Base-by-base conservation (phyloP, 2,329 filamentous ascomycete genomes). In the Fusarium praegraminearum region DNA sequence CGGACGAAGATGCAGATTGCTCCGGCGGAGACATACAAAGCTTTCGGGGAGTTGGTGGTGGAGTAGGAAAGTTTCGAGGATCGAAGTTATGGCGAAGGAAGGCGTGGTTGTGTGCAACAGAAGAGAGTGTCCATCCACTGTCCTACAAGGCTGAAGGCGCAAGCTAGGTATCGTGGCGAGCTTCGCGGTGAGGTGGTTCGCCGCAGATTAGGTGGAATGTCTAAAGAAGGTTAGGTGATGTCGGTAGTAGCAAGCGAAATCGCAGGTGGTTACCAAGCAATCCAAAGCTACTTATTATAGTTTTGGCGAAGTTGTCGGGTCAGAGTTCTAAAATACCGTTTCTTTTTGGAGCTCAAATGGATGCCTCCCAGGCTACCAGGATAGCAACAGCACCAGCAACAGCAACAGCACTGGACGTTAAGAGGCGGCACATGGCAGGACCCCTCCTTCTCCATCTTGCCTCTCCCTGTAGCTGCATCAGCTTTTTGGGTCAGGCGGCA, bases 11-110 rank as follows among this genome's bases (percentile, higher is more conserved):
- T 54, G 73, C 62, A 61, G 75, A 72, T 43, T 70, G 69, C 69
- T 78, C 78, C 57, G 76, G 76, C 65, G 77, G 77, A 77, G 79
- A 80, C 79, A 80, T 80, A 71, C 78, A 79, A 75, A 65, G 70
- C 45, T 72, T 70, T 57, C 54, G 47, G 44, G 40, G 36, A 24
- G 57, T 63, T 55, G 18, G 20, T 45, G 49, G 35, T 15, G 36
- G 46, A 52, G 47, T 22, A 55, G 35, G 26, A 46, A 36, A 38
- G 20, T 15, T 36, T 55, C 35, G 32, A 40, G 36, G 16, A 44
- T 55, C 43, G 43, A 30, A 28, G 35, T 63, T 52, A 63, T 45
- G 66, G 62, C 41, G 57, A 68, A 52, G 54, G 61, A 56, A 53
- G 26, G 36, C 50, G 46, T 59, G 46, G 28, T 55, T 54, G 57